A percentile compares a stretch with the other conserved stretches of the same genome.
These are phyloP conservation scores for Micractinium conductrix DNA, from an alignment of 139 green algal species.

Conservation along the genomic window DNA sequence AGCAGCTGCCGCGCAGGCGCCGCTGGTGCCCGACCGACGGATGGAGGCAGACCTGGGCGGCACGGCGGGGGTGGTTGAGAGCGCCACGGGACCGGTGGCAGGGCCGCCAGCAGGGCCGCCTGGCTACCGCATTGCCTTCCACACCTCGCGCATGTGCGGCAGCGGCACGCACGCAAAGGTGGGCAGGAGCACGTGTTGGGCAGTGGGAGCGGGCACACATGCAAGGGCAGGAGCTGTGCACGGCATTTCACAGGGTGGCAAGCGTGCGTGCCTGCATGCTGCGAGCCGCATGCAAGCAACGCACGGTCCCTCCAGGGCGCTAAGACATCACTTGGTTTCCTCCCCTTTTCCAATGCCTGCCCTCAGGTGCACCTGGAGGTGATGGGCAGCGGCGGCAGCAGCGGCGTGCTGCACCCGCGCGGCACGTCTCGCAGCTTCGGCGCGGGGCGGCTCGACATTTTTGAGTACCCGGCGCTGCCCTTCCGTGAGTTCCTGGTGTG, in stretches of 20 bases:
- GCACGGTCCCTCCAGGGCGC: no score
- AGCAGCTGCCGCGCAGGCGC: neutral
- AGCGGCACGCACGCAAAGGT: constrained; percentile 29
- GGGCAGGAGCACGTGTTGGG: neutral
- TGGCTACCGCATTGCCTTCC: constrained; percentile 30
- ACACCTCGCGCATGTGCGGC: constrained; percentile 30
- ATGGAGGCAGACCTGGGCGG: neutral
- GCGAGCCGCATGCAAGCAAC: no score
- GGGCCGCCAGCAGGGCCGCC: neutral
- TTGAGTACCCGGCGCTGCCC: constrained; percentile 64
- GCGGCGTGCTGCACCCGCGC: constrained; percentile 45
- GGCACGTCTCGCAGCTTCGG: constrained; percentile 41
- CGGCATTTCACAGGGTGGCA: no score
- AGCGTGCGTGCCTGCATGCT: no score
- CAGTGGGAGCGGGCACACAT: no score
- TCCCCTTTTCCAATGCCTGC: neutral
- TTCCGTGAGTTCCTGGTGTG: neutral
- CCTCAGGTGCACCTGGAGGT: constrained; percentile 75
- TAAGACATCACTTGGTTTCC: no score
- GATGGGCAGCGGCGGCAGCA: constrained; percentile 66
- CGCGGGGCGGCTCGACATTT: constrained; percentile 52
- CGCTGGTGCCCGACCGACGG: neutral
- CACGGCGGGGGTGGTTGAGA: neutral
- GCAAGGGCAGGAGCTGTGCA: no score
- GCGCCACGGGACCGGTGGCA: neutral